Evolutionary conservation across 441 rosid genomes (phyloP).

Genomic region (Eutrema salsugineum): DNA sequence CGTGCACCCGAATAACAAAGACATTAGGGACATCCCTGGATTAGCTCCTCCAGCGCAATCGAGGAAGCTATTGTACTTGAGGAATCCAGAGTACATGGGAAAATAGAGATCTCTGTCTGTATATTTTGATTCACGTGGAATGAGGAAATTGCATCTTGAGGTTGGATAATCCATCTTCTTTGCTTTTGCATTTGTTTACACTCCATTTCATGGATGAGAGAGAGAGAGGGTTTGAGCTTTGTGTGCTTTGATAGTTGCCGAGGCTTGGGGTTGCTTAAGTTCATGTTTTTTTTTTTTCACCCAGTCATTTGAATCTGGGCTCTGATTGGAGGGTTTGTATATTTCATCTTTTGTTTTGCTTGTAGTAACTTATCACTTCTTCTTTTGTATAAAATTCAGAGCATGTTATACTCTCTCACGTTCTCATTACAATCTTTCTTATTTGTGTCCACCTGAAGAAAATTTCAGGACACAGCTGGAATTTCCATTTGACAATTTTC

Average conservation of each 20-base stretch:
- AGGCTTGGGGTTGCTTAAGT: conserved; percentile 18
- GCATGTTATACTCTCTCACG: conserved; percentile 16
- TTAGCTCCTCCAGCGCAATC: conserved; percentile 96
- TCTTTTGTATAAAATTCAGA: conserved; percentile 25
- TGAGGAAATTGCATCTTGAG: conserved; percentile 24
- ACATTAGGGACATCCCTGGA: conserved; percentile 97
- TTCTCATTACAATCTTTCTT: not conserved
- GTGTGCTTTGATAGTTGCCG: conserved; percentile 26
- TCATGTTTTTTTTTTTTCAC: not conserved
- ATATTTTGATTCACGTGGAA: conserved; percentile 17
- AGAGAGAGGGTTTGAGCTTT: conserved; percentile 8
- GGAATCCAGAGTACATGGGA: conserved; percentile 25
- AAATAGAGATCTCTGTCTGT: conserved; percentile 11
- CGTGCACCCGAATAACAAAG: conserved; percentile 85
- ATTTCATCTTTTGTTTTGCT: not conserved
- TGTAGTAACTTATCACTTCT: not conserved
- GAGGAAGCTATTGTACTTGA: conserved; percentile 73
- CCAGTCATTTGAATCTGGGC: conserved; percentile 17
- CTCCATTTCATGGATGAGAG: conserved; percentile 16
- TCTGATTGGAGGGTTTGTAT: conserved; percentile 26
- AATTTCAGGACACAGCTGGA: conserved; percentile 2
- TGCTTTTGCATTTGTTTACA: conserved; percentile 10
- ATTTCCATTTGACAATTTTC: not conserved
- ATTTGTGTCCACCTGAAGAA: not conserved
- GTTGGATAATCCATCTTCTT: conserved; percentile 10